phyloP scores from a whole-genome alignment of 108 stramenopile genomes.

The Hondaea fermentalgiana region DNA sequence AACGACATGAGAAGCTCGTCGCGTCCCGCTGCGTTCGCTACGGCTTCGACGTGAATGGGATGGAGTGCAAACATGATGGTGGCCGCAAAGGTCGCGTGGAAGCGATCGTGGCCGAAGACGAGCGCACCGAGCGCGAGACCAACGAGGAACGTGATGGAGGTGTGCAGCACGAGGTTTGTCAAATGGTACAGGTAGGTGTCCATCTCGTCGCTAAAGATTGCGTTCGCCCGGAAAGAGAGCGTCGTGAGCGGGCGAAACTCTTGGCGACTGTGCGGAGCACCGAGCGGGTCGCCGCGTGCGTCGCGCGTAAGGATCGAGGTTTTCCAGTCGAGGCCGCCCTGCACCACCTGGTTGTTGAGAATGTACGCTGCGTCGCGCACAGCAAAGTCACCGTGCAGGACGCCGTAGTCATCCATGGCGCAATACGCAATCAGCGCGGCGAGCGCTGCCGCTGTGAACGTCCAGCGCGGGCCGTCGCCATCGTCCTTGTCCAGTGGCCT shows the following conservation, averaged over 20 bases:
- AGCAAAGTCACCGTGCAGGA: not conserved
- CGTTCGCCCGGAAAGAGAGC: not conserved
- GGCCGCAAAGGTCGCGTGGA: not conserved
- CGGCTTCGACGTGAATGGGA: constrained; percentile 22
- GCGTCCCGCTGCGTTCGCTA: constrained; percentile 7
- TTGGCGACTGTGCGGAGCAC: not conserved
- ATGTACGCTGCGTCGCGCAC: not conserved
- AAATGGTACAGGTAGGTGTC: not conserved
- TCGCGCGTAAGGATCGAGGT: not conserved
- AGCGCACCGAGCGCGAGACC: not conserved
- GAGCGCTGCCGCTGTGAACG: not conserved
- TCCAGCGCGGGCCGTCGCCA: not conserved
- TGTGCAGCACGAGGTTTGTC: constrained; percentile 11
- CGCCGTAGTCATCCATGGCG: not conserved
- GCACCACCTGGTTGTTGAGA: not conserved
- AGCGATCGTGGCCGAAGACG: not conserved
- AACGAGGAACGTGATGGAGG: not conserved
- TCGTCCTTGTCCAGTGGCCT: too few species aligned
- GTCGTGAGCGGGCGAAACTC: not conserved
- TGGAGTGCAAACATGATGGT: not conserved
- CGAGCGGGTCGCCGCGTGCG: not conserved
- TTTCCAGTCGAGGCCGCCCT: not conserved
- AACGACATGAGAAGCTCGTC: not conserved
- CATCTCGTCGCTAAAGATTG: not conserved
- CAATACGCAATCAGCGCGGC: not conserved